These are phyloP conservation scores for Articulospora tetracladia DNA, from an alignment of 495 filamentous ascomycete genomes.

Conservation along the genomic window DNA sequence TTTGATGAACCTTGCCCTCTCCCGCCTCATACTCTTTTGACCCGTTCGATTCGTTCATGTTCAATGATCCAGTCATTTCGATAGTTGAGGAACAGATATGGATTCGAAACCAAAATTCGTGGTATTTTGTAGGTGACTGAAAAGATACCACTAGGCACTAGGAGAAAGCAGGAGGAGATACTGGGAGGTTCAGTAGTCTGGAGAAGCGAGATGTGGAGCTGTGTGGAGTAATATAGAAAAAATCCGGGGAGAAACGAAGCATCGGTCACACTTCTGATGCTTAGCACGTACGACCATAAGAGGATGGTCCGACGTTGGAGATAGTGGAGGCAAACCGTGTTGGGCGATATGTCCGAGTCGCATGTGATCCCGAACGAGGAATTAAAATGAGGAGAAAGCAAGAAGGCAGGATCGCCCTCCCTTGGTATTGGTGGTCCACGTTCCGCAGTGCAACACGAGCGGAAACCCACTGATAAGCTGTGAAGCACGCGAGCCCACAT, in stretches of 20 bases:
- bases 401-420: background rate
- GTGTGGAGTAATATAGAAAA: slow-evolving; percentile 12
- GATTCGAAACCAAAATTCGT: background rate
- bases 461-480: too few relatives aligned
- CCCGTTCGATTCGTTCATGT: background rate
- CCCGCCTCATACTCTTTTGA: background rate
- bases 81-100: too few relatives aligned
- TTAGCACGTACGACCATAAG: background rate
- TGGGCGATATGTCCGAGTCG: slow-evolving; percentile 15
- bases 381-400: slow-evolving; percentile 2
- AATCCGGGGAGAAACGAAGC: slow-evolving; percentile 12
- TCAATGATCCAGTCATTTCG: background rate
- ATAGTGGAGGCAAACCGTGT: slow-evolving; percentile 14
- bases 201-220: slow-evolving; percentile 13
- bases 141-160: background rate
- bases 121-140: slow-evolving; percentile 5
- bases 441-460: too few relatives aligned
- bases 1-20: slow-evolving; percentile 4
- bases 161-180: background rate
- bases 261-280: background rate
- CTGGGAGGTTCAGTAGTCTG: too few relatives aligned
- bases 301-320: background rate
- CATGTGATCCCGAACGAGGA: slow-evolving; percentile 12
- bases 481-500: too few relatives aligned
- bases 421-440: background rate